phyloP scores from a whole-genome alignment of 768 basidiomycete genomes.

The Pisolithus marmoratus region DNA sequence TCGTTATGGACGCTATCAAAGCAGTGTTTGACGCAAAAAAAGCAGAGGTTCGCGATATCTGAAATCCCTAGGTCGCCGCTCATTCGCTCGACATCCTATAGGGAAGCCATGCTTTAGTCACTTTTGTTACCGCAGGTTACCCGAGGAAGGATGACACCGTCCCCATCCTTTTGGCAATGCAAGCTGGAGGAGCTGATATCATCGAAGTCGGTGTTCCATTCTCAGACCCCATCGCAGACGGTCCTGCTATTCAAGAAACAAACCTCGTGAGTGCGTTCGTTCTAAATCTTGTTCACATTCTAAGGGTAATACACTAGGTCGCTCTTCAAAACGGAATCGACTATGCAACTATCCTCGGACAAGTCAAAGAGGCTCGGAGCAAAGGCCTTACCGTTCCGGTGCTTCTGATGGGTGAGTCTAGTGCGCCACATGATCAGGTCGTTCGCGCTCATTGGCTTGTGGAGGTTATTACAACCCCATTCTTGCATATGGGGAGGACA shows the following conservation, averaged over 20 bases:
- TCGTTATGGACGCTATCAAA: slow-evolving; percentile 9
- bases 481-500: slow-evolving; percentile 92
- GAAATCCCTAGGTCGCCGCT: not conserved
- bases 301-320: slow-evolving; percentile 41
- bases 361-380: slow-evolving; percentile 71
- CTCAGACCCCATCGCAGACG: slow-evolving; percentile 93
- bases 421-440: not conserved
- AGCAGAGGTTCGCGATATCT: slow-evolving; percentile 6
- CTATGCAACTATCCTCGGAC: slow-evolving; percentile 62
- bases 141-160: slow-evolving; percentile 76
- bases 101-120: slow-evolving; percentile 60
- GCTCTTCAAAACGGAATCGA: slow-evolving; percentile 77
- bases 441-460: slow-evolving; percentile 3
- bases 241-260: slow-evolving; percentile 83
- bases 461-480: slow-evolving; percentile 97
- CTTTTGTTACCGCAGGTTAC: slow-evolving; percentile 92
- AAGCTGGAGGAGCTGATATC: slow-evolving; percentile 85
- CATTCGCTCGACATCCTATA: slow-evolving; percentile 17
- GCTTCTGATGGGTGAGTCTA: slow-evolving; percentile 79
- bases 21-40: slow-evolving; percentile 9
- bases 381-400: slow-evolving; percentile 80
- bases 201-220: slow-evolving; percentile 94
- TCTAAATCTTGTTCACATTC: not conserved
- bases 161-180: slow-evolving; percentile 81
- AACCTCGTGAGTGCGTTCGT: slow-evolving; percentile 59